Conservation (phyloP, 768 basidiomycete species). For the Lyophyllum atratum region DNA sequence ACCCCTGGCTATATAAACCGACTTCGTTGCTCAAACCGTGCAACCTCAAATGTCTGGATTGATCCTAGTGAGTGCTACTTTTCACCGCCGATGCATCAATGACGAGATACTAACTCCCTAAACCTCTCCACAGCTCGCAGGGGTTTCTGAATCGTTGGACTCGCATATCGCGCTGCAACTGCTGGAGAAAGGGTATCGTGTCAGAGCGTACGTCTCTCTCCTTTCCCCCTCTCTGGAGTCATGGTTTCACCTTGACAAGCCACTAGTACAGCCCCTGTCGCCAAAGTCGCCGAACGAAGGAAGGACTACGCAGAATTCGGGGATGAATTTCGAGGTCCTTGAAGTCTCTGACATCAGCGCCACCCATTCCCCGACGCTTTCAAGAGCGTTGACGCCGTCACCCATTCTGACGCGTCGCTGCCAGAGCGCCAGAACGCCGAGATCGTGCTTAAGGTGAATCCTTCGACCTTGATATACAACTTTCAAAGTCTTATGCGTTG, state of each 20-base stretch:
- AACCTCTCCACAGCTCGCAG: constrained; percentile 34
- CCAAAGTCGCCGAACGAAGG: constrained; percentile 17
- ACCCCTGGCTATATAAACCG: neutral
- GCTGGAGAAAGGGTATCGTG: constrained; percentile 44
- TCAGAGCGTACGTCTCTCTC: constrained; percentile 39
- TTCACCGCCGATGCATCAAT: neutral
- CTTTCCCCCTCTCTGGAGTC: neutral
- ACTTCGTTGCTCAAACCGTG: neutral
- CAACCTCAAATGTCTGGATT: constrained; percentile 1
- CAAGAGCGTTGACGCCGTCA: constrained; percentile 49
- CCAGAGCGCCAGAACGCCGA: constrained; percentile 25
- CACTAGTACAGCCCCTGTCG: constrained; percentile 17
- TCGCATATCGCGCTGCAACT: constrained; percentile 42
- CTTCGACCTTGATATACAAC: neutral
- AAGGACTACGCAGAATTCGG: constrained; percentile 14
- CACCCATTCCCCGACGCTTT: constrained; percentile 48
- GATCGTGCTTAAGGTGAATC: constrained; percentile 24
- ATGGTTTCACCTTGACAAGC: neutral
- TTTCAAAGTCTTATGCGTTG: neutral
- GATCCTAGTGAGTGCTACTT: constrained; percentile 4
- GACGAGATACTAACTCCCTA: neutral
- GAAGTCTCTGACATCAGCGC: constrained; percentile 31
- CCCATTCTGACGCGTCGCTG: constrained; percentile 44
- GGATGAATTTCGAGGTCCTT: constrained; percentile 9
- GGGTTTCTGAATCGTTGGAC: constrained; percentile 6